Evolutionary conservation across 2,329 filamentous ascomycete species (phyloP), one percentile per base, ranked within the genome.

Genomic region (Phialocephala subalpina): DNA sequence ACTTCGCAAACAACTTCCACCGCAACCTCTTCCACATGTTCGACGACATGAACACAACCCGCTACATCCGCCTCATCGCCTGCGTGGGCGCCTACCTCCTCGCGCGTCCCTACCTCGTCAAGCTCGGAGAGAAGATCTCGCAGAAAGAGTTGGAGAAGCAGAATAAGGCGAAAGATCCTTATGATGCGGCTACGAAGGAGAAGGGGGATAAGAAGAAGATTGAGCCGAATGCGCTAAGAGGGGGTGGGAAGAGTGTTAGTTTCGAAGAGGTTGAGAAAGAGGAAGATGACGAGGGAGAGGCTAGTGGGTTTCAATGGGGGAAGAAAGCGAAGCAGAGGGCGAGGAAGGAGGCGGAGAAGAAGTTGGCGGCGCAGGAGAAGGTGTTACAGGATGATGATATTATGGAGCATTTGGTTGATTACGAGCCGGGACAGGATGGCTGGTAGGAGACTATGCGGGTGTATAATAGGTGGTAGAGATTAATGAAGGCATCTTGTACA

Each of bases 41-140:
- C 69, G 78, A 79, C 68, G 80, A 78, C 67, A 83, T 89, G 82
- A 80, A 82, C 1, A 73, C 77, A 12, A 79, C 87, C 71, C 80
- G 84, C 49, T 88, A 84, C 82, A 84, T 96, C 73, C 91, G 92
- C 57, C 83, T 96, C 65, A 79, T 93, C 71, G 84, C 88, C 70
- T 86, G 93, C 67, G 86, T 93, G 22, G 87, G 92, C 73, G 89
- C 87, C 63, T 97, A 95, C 81, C 76, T 89, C 69, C 84, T 96
- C 60, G 74, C 93, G 27, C 88, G 93, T 0, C 92, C 92, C 0
- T 93, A 93, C 77, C 78, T 94, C 60, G 83, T 94, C 74, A 90
- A 90, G 75, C 78, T 88, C 42, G 88, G 88, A 72, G 87, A 84
- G 67, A 87, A 86, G 73, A 79, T 84, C 69, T 88, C 92, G 75